Base-by-base conservation (phyloP, 2,329 filamentous ascomycete genomes). In the Penicillium sclerotiorum region DNA sequence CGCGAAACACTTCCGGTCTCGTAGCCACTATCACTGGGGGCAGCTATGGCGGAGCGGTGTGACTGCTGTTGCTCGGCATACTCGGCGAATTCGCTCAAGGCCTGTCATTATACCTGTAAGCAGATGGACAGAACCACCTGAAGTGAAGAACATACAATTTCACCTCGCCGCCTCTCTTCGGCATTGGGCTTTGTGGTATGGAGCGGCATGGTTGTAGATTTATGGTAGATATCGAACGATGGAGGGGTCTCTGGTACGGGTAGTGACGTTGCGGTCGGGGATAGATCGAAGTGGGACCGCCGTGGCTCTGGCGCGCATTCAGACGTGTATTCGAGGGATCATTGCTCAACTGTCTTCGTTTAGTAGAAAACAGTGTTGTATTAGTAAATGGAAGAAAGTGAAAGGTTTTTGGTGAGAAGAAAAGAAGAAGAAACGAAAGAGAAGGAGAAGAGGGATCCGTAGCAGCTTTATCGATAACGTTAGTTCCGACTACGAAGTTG, bases 11-110 rank as follows among this genome's bases (percentile, higher is more conserved):
- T 67, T 9, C 49, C 55, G 11, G 69, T 75, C 23, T 68, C 69
- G 49, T 74, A 71, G 27, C 69, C 70, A 57, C 68, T 75, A 49
- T 76, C 71, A 56, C 69, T 73, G 9, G 71, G 68, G 11, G 69
- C 63, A 8, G 68, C 57, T 35, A 72, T 73, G 39, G 56, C 60
- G 12, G 67, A 63, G 35, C 73, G 71, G 21, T 65, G 69, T 20
- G 86, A 85, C 72, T 97, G 94, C 70, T 97, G 92, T 69, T 91
- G 88, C 72, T 97, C 91, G 58, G 96, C 94, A 65, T 96, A 97
- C 65, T 99, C 94, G 71, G 92, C 91, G 69, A 99, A 99, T 63
- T 97, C 94, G 76, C 89, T 94, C 48, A 99, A 81, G 11, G 93
- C 92, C 83, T 86, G 48, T 40, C 28, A 21, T 43, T 49, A 48